Percentiles rank a stretch among this genome's conserved stretches.
Conservation (phyloP, 805 yeast genomes). For the Monosporozyma servazzii region DNA sequence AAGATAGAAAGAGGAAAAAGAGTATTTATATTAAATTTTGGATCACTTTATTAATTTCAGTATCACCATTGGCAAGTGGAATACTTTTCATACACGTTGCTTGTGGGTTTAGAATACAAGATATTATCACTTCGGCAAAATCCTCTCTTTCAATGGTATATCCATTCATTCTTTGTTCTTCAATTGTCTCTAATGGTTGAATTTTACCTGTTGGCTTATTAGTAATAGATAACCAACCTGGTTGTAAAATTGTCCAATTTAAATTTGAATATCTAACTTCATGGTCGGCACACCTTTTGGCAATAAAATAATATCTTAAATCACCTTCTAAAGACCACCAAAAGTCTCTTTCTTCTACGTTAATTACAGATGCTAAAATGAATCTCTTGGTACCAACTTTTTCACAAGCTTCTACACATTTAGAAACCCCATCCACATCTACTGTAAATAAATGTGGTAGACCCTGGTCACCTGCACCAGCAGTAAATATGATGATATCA, state of each 20-base stretch:
- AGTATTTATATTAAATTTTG: conserved; percentile 1
- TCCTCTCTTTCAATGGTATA: conserved; percentile 40
- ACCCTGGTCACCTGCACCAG: conserved; percentile 54
- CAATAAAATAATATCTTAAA: conserved; percentile 42
- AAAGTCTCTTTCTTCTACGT: conserved; percentile 40
- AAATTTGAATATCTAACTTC: conserved; percentile 33
- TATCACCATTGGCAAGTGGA: conserved; percentile 37
- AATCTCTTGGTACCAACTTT: conserved; percentile 27
- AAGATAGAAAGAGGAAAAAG: not conserved
- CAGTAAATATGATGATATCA: conserved; percentile 49
- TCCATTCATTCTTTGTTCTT: conserved; percentile 6
- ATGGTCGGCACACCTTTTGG: conserved; percentile 52
- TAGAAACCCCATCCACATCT: conserved; percentile 53
- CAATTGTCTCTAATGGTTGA: conserved; percentile 7
- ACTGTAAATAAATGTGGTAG: conserved; percentile 37
- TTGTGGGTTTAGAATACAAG: conserved; percentile 29
- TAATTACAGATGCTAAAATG: conserved; percentile 45
- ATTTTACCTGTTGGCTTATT: conserved; percentile 37
- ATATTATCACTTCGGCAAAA: conserved; percentile 42
- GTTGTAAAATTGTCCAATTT: conserved; percentile 50
- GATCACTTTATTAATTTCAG: conserved; percentile 18
- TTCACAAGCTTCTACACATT: conserved; percentile 46
- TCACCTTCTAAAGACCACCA: conserved; percentile 31
- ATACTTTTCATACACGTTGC: conserved; percentile 27
- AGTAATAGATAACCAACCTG: conserved; percentile 30